A percentile compares a stretch with the other conserved stretches of the same genome.
phyloP scores from a whole-genome alignment of 176 grass and related monocot species.

The Triticum urartu region DNA sequence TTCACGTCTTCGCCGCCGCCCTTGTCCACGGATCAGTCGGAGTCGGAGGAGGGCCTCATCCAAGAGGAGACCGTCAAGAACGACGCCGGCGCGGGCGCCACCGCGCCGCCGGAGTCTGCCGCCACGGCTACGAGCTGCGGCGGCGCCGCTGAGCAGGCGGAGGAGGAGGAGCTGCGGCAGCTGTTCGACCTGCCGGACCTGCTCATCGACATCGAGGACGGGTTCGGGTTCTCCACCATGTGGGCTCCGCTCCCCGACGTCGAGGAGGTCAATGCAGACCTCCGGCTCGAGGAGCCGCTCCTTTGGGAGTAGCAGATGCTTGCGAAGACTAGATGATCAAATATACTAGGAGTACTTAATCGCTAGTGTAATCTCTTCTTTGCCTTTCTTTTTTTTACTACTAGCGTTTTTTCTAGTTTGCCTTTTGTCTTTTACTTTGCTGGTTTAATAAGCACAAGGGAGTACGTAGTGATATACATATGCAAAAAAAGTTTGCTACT shows the following conservation, averaged over 20 bases:
- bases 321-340: conserved; percentile 31
- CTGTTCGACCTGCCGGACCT: conserved; percentile 87
- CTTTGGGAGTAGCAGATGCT: conserved; percentile 67
- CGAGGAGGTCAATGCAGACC: conserved; percentile 59
- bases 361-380: conserved; percentile 20
- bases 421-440: background rate
- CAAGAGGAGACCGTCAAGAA: conserved; percentile 15
- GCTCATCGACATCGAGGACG: conserved; percentile 57
- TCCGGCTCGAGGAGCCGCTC: conserved; percentile 61
- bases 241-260: conserved; percentile 45
- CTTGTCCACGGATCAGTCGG: conserved; percentile 2
- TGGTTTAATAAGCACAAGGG: conserved; percentile 41
- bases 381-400: background rate
- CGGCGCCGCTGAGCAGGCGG: background rate
- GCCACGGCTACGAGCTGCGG: conserved; percentile 25
- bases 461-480: conserved; percentile 19
- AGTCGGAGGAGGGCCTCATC: background rate
- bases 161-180: conserved; percentile 45
- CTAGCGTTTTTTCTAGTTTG: background rate
- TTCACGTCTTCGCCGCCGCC: background rate
- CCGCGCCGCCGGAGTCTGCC: background rate
- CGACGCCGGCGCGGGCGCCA: background rate
- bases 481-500: background rate
- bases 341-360: conserved; percentile 21
- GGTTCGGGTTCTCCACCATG: conserved; percentile 46